Evolutionary conservation across 2,329 filamentous ascomycete genomes (phyloP).

Genomic region (Paracoccidioides brasiliensis): DNA sequence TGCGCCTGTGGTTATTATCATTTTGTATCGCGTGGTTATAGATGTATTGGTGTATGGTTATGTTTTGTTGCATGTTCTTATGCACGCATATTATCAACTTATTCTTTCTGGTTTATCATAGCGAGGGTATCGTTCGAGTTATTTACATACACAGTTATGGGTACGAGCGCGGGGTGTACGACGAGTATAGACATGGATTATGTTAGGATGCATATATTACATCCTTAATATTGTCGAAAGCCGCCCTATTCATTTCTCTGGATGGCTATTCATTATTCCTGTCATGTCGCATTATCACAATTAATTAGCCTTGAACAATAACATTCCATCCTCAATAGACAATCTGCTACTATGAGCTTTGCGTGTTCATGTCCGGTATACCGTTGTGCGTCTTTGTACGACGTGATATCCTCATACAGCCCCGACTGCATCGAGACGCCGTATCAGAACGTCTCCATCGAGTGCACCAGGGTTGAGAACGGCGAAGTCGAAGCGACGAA

Average conservation of each 20-base stretch:
- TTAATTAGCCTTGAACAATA: no score
- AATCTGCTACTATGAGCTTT: neutral
- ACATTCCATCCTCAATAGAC: neutral
- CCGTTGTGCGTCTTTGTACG: neutral
- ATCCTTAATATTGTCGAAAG: no score
- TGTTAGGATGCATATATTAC: no score
- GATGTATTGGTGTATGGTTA: neutral
- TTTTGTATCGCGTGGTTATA: neutral
- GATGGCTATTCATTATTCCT: no score
- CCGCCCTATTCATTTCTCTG: no score
- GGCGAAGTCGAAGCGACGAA: constrained; percentile 2
- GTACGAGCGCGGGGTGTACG: neutral
- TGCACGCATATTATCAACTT: neutral
- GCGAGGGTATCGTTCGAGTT: no score
- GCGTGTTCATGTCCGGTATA: neutral
- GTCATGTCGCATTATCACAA: no score
- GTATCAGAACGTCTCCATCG: neutral
- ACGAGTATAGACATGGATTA: no score
- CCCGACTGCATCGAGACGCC: neutral
- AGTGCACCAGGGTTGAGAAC: neutral
- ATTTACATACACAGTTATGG: no score
- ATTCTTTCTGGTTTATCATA: neutral
- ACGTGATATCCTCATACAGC: neutral
- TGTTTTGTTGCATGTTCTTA: neutral
- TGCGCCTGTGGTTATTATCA: no score